Evolutionary conservation across 2,329 filamentous ascomycete species (phyloP).

Genomic region (Pyricularia sp.): DNA sequence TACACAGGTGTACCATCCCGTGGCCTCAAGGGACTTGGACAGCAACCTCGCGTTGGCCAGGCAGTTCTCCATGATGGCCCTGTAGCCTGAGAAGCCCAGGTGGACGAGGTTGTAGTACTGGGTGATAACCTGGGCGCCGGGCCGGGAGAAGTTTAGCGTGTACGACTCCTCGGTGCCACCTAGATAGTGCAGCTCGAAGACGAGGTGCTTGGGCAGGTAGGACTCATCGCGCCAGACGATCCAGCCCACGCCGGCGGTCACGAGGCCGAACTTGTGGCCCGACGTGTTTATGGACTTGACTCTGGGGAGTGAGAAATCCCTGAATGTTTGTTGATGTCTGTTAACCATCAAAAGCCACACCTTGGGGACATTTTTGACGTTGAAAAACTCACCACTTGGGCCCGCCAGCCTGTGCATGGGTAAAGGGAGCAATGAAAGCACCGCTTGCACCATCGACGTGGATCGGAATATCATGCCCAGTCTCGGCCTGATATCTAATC

Average conservation of each 20-base stretch:
- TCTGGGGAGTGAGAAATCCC: slow-evolving; percentile 47
- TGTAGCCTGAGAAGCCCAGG: slow-evolving; percentile 53
- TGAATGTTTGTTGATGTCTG: slow-evolving; percentile 6
- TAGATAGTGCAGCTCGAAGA: slow-evolving; percentile 59
- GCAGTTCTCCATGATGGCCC: slow-evolving; percentile 52
- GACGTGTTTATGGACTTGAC: slow-evolving; percentile 55
- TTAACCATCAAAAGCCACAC: background rate
- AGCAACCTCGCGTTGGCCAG: slow-evolving; percentile 51
- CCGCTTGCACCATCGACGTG: slow-evolving; percentile 51
- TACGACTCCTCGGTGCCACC: slow-evolving; percentile 59
- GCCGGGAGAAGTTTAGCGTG: slow-evolving; percentile 60
- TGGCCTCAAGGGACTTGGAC: slow-evolving; percentile 49
- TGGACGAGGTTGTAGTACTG: slow-evolving; percentile 66
- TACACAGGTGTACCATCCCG: slow-evolving; percentile 52
- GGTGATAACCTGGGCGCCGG: slow-evolving; percentile 54
- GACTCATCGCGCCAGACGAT: slow-evolving; percentile 54
- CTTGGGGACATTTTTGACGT: background rate
- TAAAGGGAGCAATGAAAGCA: slow-evolving; percentile 50
- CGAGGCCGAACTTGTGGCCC: slow-evolving; percentile 46
- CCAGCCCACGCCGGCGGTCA: slow-evolving; percentile 58
- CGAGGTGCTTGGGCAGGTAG: slow-evolving; percentile 51
- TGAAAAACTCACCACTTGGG: slow-evolving; percentile 36
- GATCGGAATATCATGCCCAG: slow-evolving; percentile 53
- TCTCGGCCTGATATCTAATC: slow-evolving; percentile 40
- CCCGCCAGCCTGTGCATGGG: slow-evolving; percentile 38